These are phyloP conservation scores for Nakazawaea wyomingensis DNA, from an alignment of 805 yeast genomes.

Conservation along the genomic window DNA sequence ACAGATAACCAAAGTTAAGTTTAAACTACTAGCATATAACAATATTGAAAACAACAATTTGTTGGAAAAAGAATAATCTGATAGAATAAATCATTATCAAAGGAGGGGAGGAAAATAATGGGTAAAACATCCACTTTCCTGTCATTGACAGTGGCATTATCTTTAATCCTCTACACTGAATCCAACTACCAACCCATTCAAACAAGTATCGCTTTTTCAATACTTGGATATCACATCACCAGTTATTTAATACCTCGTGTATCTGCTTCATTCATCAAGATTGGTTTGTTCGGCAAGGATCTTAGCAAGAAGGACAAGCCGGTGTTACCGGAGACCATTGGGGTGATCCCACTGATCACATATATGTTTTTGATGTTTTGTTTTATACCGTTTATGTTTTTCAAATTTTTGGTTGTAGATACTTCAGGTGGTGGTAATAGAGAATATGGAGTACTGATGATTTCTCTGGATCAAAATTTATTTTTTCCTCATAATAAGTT, in stretches of 20 bases:
- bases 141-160: conserved; percentile 14
- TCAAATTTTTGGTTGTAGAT: conserved; percentile 58
- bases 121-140: background rate
- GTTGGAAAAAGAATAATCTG: too few relatives aligned
- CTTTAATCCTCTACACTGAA: conserved; percentile 13
- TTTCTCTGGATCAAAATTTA: conserved; percentile 8
- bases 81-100: too few relatives aligned
- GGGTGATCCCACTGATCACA: conserved; percentile 80
- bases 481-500: conserved; percentile 77
- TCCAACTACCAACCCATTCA: conserved; percentile 38
- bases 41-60: background rate
- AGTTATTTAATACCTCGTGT: conserved; percentile 61
- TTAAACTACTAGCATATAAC: too few relatives aligned
- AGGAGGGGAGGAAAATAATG: background rate
- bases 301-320: conserved; percentile 72
- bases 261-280: conserved; percentile 59
- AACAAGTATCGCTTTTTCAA: conserved; percentile 61
- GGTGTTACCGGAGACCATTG: conserved; percentile 83
- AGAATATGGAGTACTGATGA: conserved; percentile 26
- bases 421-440: conserved; percentile 59
- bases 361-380: conserved; percentile 77
- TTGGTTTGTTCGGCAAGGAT: conserved; percentile 86
- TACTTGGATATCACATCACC: conserved; percentile 61
- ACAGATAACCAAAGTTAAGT: too few relatives aligned
- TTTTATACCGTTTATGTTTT: conserved; percentile 84